Evolutionary conservation across 2,329 filamentous ascomycete genomes (phyloP).

Genomic region (Bimuria novae-zelandiae): DNA sequence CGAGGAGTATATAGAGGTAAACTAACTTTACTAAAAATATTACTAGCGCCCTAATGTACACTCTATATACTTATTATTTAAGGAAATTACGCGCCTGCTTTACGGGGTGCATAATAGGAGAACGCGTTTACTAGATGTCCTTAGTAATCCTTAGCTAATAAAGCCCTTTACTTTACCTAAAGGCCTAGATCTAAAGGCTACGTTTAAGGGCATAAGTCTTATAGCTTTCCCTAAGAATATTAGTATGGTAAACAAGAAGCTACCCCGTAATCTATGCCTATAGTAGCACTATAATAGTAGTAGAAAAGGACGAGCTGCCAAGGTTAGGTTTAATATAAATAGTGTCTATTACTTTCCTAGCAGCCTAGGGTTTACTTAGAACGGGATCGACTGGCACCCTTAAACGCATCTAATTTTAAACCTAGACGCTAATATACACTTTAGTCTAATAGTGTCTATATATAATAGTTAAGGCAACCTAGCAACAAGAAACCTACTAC

Average conservation of each 20-base stretch:
- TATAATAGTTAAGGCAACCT: background rate
- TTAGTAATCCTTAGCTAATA: no score
- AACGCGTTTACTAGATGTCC: background rate
- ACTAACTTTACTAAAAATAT: background rate
- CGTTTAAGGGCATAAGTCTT: background rate
- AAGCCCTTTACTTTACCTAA: background rate
- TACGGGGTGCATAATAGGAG: background rate
- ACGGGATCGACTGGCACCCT: background rate
- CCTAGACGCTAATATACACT: background rate
- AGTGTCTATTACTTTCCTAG: no score
- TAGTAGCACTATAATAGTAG: background rate
- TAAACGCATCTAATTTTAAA: background rate
- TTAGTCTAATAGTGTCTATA: background rate
- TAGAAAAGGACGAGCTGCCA: background rate
- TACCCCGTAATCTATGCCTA: background rate
- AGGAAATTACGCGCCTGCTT: background rate
- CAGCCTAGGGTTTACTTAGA: no score
- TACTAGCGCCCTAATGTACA: background rate
- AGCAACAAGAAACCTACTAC: background rate
- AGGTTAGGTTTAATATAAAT: no score
- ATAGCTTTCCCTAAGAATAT: background rate
- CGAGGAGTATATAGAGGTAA: background rate
- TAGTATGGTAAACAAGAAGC: background rate
- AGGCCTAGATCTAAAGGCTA: background rate
- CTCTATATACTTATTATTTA: background rate